phyloP scores from a whole-genome alignment of 2,329 filamentous ascomycete genomes.

The Metarhizium humberi region DNA sequence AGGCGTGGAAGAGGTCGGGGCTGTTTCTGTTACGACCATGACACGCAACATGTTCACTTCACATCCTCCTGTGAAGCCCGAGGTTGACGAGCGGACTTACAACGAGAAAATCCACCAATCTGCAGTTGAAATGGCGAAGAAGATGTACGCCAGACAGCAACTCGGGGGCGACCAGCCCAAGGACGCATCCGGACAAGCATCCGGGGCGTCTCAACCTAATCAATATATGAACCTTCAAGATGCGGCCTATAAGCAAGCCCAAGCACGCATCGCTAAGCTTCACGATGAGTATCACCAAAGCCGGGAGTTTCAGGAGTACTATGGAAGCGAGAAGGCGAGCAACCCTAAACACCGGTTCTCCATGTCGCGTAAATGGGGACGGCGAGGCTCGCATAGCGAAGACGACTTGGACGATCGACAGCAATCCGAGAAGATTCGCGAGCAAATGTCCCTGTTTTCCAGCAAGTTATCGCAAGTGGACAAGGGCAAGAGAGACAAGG shows the following conservation, averaged over 20 bases:
- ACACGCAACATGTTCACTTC: slow-evolving; percentile 70
- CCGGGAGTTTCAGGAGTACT: slow-evolving; percentile 65
- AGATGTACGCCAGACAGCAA: slow-evolving; percentile 70
- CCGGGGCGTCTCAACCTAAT: slow-evolving; percentile 35
- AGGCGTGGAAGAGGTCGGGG: slow-evolving; percentile 50
- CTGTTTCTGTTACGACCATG: slow-evolving; percentile 59
- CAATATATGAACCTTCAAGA: slow-evolving; percentile 65
- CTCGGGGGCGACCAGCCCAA: slow-evolving; percentile 45
- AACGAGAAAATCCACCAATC: slow-evolving; percentile 70
- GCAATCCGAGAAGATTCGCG: slow-evolving; percentile 62
- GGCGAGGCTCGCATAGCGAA: slow-evolving; percentile 56
- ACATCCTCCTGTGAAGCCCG: slow-evolving; percentile 59
- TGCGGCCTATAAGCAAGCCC: slow-evolving; percentile 75
- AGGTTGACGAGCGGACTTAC: slow-evolving; percentile 64
- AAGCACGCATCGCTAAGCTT: slow-evolving; percentile 73
- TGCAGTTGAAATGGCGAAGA: slow-evolving; percentile 80
- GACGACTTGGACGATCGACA: slow-evolving; percentile 55
- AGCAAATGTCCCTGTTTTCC: slow-evolving; percentile 72
- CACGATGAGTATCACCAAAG: slow-evolving; percentile 58
- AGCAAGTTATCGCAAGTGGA: slow-evolving; percentile 60
- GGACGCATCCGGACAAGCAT: slow-evolving; percentile 25
- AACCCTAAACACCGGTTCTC: slow-evolving; percentile 34
- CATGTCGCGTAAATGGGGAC: slow-evolving; percentile 46
- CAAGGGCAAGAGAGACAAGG: slow-evolving; percentile 61
- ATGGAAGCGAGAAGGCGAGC: slow-evolving; percentile 42